phyloP scores from a whole-genome alignment of 768 basidiomycete genomes.

The Strobilomyces dryophilus region DNA sequence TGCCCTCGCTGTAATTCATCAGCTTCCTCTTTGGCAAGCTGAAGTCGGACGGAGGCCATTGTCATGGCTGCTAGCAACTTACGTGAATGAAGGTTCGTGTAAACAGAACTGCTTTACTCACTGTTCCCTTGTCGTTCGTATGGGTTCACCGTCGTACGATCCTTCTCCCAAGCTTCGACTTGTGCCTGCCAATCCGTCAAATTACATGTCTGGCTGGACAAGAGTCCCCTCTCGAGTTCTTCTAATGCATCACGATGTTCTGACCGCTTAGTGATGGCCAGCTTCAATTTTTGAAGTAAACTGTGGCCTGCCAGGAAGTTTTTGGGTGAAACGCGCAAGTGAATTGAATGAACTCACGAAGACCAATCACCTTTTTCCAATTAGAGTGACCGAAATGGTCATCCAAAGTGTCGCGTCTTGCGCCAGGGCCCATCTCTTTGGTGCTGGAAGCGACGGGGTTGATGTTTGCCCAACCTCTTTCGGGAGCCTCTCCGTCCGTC shows the following conservation, averaged over 20 bases:
- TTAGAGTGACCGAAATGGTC: not conserved
- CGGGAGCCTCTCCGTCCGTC: not conserved
- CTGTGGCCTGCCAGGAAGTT: not conserved
- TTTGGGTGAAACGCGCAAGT: too few species aligned
- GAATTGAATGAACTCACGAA: not conserved
- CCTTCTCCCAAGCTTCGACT: too few species aligned
- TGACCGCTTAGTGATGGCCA: too few species aligned
- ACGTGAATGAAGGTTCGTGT: not conserved
- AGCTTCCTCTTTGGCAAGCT: not conserved
- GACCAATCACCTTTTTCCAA: not conserved
- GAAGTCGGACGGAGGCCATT: not conserved
- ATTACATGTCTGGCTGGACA: too few species aligned
- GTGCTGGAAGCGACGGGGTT: not conserved
- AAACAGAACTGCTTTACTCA: not conserved
- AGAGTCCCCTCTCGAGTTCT: too few species aligned
- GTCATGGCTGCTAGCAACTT: too few species aligned
- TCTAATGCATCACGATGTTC: too few species aligned
- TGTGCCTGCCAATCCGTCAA: too few species aligned
- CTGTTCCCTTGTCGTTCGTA: too few species aligned
- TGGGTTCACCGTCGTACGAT: too few species aligned
- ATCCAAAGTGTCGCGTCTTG: not conserved
- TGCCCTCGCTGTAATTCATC: not conserved
- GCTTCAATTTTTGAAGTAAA: not conserved
- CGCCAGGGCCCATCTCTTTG: not conserved
- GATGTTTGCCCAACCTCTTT: not conserved